Evolutionary conservation across 2,329 filamentous ascomycete genomes (phyloP), one percentile per base, ranked within the genome.

Genomic region (Botrytis medusae): DNA sequence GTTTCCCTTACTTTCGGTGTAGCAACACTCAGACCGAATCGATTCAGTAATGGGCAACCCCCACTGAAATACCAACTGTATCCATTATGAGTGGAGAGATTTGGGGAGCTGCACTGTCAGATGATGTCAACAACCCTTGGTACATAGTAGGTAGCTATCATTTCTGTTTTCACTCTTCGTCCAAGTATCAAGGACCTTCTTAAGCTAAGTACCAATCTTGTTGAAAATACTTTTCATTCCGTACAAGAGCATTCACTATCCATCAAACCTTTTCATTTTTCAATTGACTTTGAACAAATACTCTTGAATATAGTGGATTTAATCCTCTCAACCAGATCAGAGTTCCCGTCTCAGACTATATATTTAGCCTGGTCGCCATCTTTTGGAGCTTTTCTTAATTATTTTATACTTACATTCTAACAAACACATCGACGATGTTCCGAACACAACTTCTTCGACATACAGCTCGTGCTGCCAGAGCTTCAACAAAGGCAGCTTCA

Each of bases 381-480:
- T 32, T 42, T 42, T 32, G 12, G 7, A 46, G 16, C 9, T 25
- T 37, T 57, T 34, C 22, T 25, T 65, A 25, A 34, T 61, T 2
- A 12, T 22, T 62, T 25, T 16, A 42, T n/a, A 62, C 10, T 62
- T 62, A 37, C 14, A 37, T 62, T 18, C 37, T 29, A 42, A 42
- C 48, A 60, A 68, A 48, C 32, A 54, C 34, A n/a, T 59, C 61
- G n/a, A 72, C 37, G 61, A 81, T 81, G 80, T 79, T 80, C 69
- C 77, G 79, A 72, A 74, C 77, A 25, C 78, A 79, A 73, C 75
- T 80, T 59, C 74, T 81, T 60, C 76, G 76, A 57, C 75, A 79
- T 16, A 67, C 79, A 73, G 74, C 76, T 74, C 74, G 78, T 72
- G 77, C 74, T 74, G 74, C 72, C 42, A 76, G 74, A 76, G 75